Percentiles rank a stretch among this genome's conserved stretches.
Evolutionary conservation across 352 stramenopile genomes (phyloP).

Genomic region (Aphanomyces astaci): DNA sequence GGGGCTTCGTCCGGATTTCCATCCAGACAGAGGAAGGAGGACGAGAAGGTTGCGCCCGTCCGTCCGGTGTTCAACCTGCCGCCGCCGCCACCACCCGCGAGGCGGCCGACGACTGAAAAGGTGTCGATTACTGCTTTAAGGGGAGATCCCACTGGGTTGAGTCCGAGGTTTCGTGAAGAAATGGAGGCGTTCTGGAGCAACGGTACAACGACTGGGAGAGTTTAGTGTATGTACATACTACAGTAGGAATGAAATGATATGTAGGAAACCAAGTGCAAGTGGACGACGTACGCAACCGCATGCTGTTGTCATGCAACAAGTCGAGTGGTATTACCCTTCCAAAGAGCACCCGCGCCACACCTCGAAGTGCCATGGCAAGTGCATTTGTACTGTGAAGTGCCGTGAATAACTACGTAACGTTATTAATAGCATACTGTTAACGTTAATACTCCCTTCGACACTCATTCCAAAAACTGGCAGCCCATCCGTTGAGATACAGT

Average conservation of each 20-base stretch:
- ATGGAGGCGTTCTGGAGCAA: slow-evolving; percentile 20
- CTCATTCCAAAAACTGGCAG: too few relatives aligned
- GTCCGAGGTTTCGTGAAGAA: slow-evolving; percentile 14
- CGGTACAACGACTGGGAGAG: neutral
- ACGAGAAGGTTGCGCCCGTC: neutral
- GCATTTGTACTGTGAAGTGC: slow-evolving; percentile 22
- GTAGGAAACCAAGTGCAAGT: neutral
- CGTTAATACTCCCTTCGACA: too few relatives aligned
- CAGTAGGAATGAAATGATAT: neutral
- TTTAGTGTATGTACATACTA: neutral
- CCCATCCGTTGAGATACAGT: too few relatives aligned
- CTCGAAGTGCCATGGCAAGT: neutral
- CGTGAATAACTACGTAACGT: too few relatives aligned
- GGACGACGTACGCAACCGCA: slow-evolving; percentile 7
- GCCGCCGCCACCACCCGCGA: neutral
- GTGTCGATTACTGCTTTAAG: neutral
- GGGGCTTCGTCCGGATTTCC: neutral
- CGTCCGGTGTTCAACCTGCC: neutral
- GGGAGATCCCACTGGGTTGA: slow-evolving; percentile 9
- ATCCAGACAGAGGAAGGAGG: neutral
- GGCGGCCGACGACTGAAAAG: neutral
- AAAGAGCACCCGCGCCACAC: neutral
- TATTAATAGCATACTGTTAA: too few relatives aligned
- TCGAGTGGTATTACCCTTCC: slow-evolving; percentile 5
- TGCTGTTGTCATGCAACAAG: slow-evolving; percentile 13